These are phyloP conservation scores for Trichoderma erinaceum DNA, from an alignment of 495 filamentous ascomycete genomes.

Conservation along the genomic window DNA sequence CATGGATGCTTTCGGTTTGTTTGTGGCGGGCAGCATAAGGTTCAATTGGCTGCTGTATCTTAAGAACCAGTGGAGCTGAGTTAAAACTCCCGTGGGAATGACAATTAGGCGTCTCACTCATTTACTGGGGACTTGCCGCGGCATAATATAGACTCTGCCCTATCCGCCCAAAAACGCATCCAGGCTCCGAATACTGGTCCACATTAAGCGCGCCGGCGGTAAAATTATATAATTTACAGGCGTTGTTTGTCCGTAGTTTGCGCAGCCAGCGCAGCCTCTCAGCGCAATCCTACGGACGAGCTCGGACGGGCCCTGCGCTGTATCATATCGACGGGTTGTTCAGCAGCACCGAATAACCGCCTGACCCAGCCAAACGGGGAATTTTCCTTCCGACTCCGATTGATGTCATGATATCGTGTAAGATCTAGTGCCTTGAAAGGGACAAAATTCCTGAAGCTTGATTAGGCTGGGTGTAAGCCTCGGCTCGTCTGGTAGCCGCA, in stretches of 20 bases:
- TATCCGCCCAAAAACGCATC: neutral
- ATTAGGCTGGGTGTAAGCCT: neutral
- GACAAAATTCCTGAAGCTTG: neutral
- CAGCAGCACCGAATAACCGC: neutral
- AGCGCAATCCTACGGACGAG: neutral
- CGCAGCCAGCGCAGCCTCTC: neutral
- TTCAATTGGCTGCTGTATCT: too few species aligned
- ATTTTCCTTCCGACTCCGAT: neutral
- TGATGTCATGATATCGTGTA: neutral
- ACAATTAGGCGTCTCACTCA: neutral
- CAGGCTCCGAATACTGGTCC: too few species aligned
- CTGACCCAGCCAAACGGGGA: neutral
- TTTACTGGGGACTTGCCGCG: neutral
- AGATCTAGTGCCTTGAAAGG: neutral
- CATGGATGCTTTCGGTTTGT: too few species aligned
- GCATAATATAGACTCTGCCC: neutral
- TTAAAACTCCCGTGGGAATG: neutral
- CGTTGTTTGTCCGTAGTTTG: neutral
- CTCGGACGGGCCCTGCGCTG: neutral
- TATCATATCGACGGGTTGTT: neutral
- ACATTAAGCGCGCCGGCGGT: neutral
- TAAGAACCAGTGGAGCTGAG: neutral
- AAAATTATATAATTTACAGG: neutral
- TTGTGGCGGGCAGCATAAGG: too few species aligned
- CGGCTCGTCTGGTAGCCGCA: neutral